phyloP scores from a whole-genome alignment of 805 yeast species.

The Candida maesae region DNA sequence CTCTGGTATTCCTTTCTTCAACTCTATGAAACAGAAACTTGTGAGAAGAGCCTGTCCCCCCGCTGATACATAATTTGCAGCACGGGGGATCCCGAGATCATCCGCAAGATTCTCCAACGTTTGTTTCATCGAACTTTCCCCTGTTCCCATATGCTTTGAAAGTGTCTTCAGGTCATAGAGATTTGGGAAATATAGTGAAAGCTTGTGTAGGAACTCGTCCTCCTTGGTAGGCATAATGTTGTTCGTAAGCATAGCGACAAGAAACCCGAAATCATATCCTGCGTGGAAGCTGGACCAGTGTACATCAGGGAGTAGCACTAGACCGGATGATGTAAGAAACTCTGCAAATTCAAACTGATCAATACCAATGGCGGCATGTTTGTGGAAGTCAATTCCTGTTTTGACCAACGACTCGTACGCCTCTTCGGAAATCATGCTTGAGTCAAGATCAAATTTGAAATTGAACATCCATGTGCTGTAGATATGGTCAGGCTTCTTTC shows the following conservation, averaged over 20 bases:
- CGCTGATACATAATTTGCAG: slow-evolving; percentile 49
- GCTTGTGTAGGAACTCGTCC: slow-evolving; percentile 70
- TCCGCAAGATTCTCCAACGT: slow-evolving; percentile 65
- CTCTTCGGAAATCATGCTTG: slow-evolving; percentile 85
- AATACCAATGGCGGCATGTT: slow-evolving; percentile 74
- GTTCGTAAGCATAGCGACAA: slow-evolving; percentile 72
- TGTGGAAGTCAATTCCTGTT: slow-evolving; percentile 77
- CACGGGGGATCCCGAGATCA: slow-evolving; percentile 63
- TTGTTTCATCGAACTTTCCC: slow-evolving; percentile 31
- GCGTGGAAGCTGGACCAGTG: slow-evolving; percentile 92
- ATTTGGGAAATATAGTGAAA: slow-evolving; percentile 71
- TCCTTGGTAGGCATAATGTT: slow-evolving; percentile 76
- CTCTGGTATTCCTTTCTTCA: slow-evolving; percentile 31
- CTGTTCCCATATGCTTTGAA: slow-evolving; percentile 23
- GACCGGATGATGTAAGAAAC: slow-evolving; percentile 78
- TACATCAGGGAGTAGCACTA: slow-evolving; percentile 60
- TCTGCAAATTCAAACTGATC: slow-evolving; percentile 80
- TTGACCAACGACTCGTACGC: slow-evolving; percentile 75
- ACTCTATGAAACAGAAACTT: slow-evolving; percentile 60
- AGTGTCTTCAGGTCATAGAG: slow-evolving; percentile 75
- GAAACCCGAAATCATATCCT: slow-evolving; percentile 93
- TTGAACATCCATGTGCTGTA: slow-evolving; percentile 96
- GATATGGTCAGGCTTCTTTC: slow-evolving; percentile 62
- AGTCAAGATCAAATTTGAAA: slow-evolving; percentile 70
- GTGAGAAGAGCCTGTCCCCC: slow-evolving; percentile 64